Conservation (phyloP, 2,329 filamentous ascomycete species). For the Mycosphaerella arachidis region DNA sequence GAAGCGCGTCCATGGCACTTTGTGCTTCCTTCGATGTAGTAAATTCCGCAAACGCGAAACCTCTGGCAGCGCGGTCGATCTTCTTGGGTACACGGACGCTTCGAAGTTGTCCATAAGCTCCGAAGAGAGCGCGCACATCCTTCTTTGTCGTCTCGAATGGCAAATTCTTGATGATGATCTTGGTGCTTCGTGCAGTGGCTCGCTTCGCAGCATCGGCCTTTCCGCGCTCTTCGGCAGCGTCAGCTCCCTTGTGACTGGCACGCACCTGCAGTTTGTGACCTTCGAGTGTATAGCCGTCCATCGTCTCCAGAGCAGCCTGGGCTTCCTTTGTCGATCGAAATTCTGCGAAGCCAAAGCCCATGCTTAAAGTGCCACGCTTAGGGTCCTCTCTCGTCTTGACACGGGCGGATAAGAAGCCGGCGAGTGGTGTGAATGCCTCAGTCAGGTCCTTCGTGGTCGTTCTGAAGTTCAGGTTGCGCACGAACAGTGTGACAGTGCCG, state of each 20-base stretch:
- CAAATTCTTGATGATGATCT: conserved; percentile 97
- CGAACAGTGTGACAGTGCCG: conserved; percentile 65
- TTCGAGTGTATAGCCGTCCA: conserved; percentile 86
- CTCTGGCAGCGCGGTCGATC: conserved; percentile 80
- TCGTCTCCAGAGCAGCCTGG: conserved; percentile 71
- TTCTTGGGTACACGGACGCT: conserved; percentile 94
- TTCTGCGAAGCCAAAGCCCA: conserved; percentile 95
- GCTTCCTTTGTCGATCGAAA: conserved; percentile 76
- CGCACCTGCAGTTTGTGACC: conserved; percentile 80
- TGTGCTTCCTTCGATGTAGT: conserved; percentile 82
- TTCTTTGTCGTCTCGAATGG: conserved; percentile 94
- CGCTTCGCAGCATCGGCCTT: conserved; percentile 82
- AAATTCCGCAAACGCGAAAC: conserved; percentile 97
- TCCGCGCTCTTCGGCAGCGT: conserved; percentile 81
- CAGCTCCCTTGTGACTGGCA: conserved; percentile 78
- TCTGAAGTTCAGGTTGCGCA: conserved; percentile 89
- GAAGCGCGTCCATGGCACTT: conserved; percentile 85
- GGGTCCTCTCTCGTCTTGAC: conserved; percentile 92
- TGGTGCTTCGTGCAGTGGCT: conserved; percentile 69
- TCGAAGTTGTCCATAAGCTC: conserved; percentile 84
- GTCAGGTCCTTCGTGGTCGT: conserved; percentile 74
- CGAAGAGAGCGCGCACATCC: conserved; percentile 79
- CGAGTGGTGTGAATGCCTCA: conserved; percentile 72
- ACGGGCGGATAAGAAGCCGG: conserved; percentile 81
- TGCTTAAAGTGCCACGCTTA: conserved; percentile 88